These are phyloP conservation scores for Aspergillus arachidicola DNA, from an alignment of 2,329 filamentous ascomycete genomes.

Conservation along the genomic window DNA sequence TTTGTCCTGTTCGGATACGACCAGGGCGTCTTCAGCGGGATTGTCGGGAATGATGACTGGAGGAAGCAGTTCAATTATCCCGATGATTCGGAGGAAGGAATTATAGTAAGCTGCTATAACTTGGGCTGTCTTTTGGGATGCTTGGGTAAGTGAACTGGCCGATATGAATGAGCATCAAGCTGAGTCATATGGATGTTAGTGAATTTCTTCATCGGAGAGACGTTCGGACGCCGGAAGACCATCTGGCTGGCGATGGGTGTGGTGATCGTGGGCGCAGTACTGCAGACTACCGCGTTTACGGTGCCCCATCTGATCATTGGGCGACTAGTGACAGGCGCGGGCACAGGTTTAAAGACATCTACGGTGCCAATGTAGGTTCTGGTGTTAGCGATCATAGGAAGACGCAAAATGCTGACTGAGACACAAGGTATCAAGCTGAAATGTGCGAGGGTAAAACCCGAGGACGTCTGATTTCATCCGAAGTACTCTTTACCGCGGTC, in stretches of 20 bases:
- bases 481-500: neutral
- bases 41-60: slow-evolving; percentile 51
- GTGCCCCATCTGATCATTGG: neutral
- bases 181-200: neutral
- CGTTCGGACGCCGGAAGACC: neutral
- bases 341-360: neutral
- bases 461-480: neutral
- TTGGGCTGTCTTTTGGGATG: slow-evolving; percentile 45
- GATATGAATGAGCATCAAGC: neutral
- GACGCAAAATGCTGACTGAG: neutral
- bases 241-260: neutral
- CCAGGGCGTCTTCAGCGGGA: slow-evolving; percentile 53
- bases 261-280: neutral
- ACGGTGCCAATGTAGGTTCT: neutral
- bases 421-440: neutral
- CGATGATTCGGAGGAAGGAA: slow-evolving; percentile 40
- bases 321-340: neutral
- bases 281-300: neutral
- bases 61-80: slow-evolving; percentile 44
- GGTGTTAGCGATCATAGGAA: neutral
- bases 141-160: slow-evolving; percentile 18
- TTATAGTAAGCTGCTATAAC: slow-evolving; percentile 49
- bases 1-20: slow-evolving; percentile 43
- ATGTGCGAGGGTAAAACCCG: neutral
- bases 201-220: neutral